phyloP scores from a whole-genome alignment of 1,139 yeast genomes.

The Scheffersomyces quercinus region DNA sequence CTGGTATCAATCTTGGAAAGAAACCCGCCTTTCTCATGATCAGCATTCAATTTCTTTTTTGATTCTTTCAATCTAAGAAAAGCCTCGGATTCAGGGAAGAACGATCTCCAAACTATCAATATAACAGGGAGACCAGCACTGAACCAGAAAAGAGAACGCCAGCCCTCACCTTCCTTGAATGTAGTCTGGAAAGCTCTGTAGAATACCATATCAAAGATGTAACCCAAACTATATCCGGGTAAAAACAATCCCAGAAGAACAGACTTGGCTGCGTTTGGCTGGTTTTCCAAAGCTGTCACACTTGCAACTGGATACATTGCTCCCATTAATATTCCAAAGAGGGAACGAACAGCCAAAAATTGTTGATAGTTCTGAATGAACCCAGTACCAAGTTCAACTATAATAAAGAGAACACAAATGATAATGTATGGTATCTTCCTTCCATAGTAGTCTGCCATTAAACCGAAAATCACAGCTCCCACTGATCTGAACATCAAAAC shows the following conservation, averaged over 20 bases:
- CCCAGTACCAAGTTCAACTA: constrained; percentile 71
- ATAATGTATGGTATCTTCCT: constrained; percentile 68
- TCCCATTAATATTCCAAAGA: constrained; percentile 71
- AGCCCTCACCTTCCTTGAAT: constrained; percentile 42
- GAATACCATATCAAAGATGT: constrained; percentile 63
- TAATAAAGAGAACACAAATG: constrained; percentile 53
- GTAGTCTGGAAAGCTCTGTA: constrained; percentile 60
- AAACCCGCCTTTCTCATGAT: constrained; percentile 1
- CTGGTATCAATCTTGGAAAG: constrained; percentile 4
- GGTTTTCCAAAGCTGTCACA: constrained; percentile 67
- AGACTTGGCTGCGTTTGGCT: constrained; percentile 63
- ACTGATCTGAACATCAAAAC: constrained; percentile 78
- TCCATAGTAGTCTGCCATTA: constrained; percentile 66
- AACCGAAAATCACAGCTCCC: constrained; percentile 75
- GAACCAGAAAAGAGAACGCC: constrained; percentile 84
- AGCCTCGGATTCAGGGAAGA: constrained; percentile 60
- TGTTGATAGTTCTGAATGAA: constrained; percentile 64
- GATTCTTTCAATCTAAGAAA: constrained; percentile 28
- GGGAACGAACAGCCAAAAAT: constrained; percentile 68
- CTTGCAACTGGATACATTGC: constrained; percentile 70
- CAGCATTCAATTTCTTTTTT: constrained; percentile 4
- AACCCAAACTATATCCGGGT: constrained; percentile 75
- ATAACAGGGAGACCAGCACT: constrained; percentile 69
- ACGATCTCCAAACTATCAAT: constrained; percentile 54
- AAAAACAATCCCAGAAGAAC: constrained; percentile 67